Percentiles rank a stretch among this genome's conserved stretches.
Conservation (phyloP, 225 moss, liverwort and hornwort genomes). For the Pseudoscleropodium purum region DNA sequence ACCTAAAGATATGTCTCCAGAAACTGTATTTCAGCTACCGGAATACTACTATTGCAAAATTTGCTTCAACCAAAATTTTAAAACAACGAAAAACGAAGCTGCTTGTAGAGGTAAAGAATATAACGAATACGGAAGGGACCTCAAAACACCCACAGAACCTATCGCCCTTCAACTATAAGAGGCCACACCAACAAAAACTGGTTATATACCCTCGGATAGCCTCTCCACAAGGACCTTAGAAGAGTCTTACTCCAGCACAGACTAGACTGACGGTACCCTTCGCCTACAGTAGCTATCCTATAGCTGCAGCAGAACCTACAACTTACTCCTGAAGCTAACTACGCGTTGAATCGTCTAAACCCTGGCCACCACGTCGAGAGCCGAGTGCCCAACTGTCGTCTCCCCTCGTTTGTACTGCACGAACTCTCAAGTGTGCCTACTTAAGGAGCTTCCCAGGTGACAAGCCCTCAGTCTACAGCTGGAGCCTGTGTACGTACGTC, state of each 20-base stretch:
- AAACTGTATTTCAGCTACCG: neutral
- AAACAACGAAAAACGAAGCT: neutral
- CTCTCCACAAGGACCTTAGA: neutral
- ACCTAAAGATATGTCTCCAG: neutral
- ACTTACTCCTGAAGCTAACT: neutral
- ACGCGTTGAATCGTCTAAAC: neutral
- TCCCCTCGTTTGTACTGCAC: neutral
- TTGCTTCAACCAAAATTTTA: neutral
- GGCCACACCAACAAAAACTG: neutral
- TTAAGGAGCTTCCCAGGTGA: constrained; percentile 15
- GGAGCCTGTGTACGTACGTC: neutral
- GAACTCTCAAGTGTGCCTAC: constrained; percentile 28
- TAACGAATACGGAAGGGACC: neutral
- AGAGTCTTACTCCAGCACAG: neutral
- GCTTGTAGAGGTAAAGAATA: constrained; percentile 7
- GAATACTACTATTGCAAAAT: neutral
- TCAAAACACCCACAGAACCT: neutral
- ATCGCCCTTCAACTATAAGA: neutral
- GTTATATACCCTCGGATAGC: neutral
- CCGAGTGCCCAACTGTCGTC: neutral
- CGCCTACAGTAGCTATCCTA: neutral
- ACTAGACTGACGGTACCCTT: neutral
- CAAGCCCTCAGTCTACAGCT: constrained; percentile 33
- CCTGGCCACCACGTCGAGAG: neutral
- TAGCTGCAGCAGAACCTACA: neutral